Evolutionary conservation across 164 flowering plant genomes (phyloP), one percentile per base, ranked within the genome.

Genomic region (Litsea cubeba): DNA sequence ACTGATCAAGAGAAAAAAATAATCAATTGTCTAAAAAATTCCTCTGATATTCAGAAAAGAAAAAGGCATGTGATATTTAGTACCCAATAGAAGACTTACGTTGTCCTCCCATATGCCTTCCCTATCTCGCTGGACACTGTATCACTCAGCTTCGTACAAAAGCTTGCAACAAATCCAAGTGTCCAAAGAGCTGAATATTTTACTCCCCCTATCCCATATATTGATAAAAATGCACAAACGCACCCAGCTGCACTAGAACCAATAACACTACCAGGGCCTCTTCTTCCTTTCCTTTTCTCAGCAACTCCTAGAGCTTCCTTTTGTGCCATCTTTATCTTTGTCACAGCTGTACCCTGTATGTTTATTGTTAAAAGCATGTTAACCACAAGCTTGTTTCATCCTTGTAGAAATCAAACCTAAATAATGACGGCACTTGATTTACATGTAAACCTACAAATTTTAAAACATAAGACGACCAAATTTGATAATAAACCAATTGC

Each of bases 171-270:
- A 84, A 95, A 95, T 0, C 94, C 99, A 32, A 95, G 97, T 77
- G 72, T 81, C 93, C 90, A 92, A 40, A 95, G 85, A 46, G 69
- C 85, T 60, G 85, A 72, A 78, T 83, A 80, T 49, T 88, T 83
- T 17, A 67, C 66, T 8, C 97, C 97, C 22, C 97, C 97, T 2
- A 85, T 81, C 68, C 91, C 91, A 80, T 72, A 83, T 64, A 96
- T 91, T n/a, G 91, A 87, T 58, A 92, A 85, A 73, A 87, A 78
- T 50, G 97, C 97, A 83, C 97, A 96, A 54, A 96, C 88, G 80
- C 98, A 96, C 63, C 99, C 99, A 74, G 99, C 98, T 76, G 98
- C 94, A 85, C 99, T 92, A 15, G 98, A 96, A 71, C 99, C 99
- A 77, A 93, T 85, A 50, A 96, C 99, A 85, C 99, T 96, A 24